A percentile compares a stretch with the other conserved stretches of the same genome.
Conservation (phyloP, 768 basidiomycete species). For the Xerocomus brunneocitrinus region DNA sequence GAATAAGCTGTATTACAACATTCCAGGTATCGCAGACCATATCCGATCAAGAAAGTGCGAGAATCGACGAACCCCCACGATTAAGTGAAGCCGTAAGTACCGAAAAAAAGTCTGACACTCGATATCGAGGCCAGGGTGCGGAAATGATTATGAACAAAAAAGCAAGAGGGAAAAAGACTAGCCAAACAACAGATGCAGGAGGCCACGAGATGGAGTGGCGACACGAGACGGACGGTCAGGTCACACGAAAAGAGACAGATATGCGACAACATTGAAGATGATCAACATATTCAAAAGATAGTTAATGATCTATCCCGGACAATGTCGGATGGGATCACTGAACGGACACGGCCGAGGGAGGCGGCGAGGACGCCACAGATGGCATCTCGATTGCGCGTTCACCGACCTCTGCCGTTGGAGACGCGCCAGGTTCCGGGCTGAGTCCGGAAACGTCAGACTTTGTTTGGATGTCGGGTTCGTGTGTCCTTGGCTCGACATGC, state of each 20-base stretch:
- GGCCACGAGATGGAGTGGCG: slow-evolving; percentile 11
- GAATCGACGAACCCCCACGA: slow-evolving; percentile 17
- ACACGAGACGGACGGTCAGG: slow-evolving; percentile 2
- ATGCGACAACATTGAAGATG: slow-evolving; percentile 28
- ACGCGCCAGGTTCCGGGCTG: slow-evolving; percentile 18
- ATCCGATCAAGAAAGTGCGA: slow-evolving; percentile 26
- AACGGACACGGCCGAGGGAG: slow-evolving; percentile 28
- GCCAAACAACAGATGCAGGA: slow-evolving; percentile 21
- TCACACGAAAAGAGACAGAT: slow-evolving; percentile 7
- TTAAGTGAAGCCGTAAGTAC: slow-evolving; percentile 27
- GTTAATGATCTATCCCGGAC: slow-evolving; percentile 26
- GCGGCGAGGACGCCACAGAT: slow-evolving; percentile 27
- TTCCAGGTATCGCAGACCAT: slow-evolving; percentile 33
- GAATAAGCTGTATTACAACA: slow-evolving; percentile 34
- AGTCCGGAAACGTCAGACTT: slow-evolving; percentile 14
- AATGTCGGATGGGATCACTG: slow-evolving; percentile 15
- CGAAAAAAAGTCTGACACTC: slow-evolving; percentile 9
- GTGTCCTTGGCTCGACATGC: slow-evolving; percentile 7
- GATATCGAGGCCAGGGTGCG: slow-evolving; percentile 8
- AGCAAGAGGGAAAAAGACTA: slow-evolving; percentile 4
- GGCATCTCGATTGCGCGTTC: slow-evolving; percentile 22
- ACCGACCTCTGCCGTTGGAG: slow-evolving; percentile 20
- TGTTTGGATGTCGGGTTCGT: slow-evolving; percentile 7
- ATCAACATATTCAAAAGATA: slow-evolving; percentile 32
- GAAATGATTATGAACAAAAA: slow-evolving; percentile 23